Conservation (phyloP, 768 basidiomycete genomes). For the Kondoa subrosea region DNA sequence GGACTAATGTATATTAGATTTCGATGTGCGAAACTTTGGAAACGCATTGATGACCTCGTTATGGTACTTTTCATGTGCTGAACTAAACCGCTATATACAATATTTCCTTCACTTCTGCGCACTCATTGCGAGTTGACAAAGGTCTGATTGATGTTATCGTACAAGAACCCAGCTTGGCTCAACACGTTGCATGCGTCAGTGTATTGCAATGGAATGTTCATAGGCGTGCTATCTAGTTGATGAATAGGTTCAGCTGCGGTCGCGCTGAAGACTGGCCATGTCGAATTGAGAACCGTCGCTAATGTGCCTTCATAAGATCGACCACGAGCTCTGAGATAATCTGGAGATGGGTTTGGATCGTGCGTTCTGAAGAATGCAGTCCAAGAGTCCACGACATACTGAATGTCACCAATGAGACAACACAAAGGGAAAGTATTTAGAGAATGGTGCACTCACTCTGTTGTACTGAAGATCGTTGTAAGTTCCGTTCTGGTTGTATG, state of each 20-base stretch:
- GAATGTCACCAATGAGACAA: background rate
- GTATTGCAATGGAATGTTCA: background rate
- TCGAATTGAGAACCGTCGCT: background rate
- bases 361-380: constrained; percentile 14
- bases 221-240: background rate
- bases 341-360: constrained; percentile 10
- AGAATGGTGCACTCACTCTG: background rate
- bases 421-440: background rate
- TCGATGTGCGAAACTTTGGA: background rate
- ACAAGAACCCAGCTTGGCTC: background rate
- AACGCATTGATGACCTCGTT: no score
- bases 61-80: no score
- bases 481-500: background rate
- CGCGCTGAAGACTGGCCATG: background rate
- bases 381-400: constrained; percentile 13
- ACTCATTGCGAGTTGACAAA: no score
- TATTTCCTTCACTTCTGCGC: no score
- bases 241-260: background rate
- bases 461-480: background rate
- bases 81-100: no score
- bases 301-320: constrained; percentile 5
- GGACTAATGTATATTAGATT: background rate
- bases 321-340: constrained; percentile 12
- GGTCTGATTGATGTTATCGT: background rate
- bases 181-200: background rate